Conservation (phyloP, 2,329 filamentous ascomycete species). For the Botryotinia narcissicola region DNA sequence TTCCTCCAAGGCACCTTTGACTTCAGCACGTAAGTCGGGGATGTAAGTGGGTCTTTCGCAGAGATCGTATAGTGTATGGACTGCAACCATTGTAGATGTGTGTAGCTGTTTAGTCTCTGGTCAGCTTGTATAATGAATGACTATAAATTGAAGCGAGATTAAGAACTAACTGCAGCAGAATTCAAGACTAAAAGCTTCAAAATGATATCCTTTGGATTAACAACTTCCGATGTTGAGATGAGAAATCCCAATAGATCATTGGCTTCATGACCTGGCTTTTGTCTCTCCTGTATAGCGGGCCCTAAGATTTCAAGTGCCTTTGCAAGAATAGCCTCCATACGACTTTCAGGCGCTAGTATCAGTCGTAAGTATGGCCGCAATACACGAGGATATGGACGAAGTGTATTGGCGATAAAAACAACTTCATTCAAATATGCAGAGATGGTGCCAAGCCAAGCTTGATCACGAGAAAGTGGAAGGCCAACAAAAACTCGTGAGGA, state of each 20-base stretch:
- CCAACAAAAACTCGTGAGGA: conserved; percentile 32
- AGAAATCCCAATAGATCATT: conserved; percentile 13
- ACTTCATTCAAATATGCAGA: conserved; percentile 10
- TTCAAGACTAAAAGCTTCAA: conserved; percentile 8
- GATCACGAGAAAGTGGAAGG: conserved; percentile 28
- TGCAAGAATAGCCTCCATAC: conserved; percentile 12
- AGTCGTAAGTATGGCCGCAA: neutral
- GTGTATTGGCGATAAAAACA: neutral
- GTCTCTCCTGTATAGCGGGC: conserved; percentile 7
- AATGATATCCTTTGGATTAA: neutral
- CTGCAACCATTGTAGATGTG: conserved; percentile 45
- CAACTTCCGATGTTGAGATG: neutral
- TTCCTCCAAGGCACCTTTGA: conserved; percentile 35
- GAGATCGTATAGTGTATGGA: conserved; percentile 53
- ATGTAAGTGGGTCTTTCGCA: conserved; percentile 48
- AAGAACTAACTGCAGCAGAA: neutral
- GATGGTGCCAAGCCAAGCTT: conserved; percentile 29
- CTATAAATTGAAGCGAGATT: neutral
- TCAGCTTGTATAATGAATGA: neutral
- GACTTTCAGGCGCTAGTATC: conserved; percentile 2
- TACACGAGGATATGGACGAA: neutral
- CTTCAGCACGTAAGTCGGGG: conserved; percentile 30
- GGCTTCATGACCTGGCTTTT: neutral
- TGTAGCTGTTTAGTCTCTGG: neutral
- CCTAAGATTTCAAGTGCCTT: neutral